Evolutionary conservation across 2,329 filamentous ascomycete genomes (phyloP), one percentile per base, ranked within the genome.

Genomic region (Fusarium aywerte): DNA sequence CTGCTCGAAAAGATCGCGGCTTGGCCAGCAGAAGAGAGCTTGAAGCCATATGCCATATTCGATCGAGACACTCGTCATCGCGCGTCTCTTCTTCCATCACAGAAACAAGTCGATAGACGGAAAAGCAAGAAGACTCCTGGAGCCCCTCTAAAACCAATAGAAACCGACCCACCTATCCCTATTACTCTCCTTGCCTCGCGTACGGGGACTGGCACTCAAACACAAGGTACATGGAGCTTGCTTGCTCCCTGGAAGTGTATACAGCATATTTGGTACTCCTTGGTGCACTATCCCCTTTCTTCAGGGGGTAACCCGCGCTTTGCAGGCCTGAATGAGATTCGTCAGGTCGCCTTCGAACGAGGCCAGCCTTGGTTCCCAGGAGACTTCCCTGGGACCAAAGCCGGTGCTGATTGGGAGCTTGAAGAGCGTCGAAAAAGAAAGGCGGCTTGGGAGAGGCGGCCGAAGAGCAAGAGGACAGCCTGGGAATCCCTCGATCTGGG

Each of bases 201-300:
- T 5, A 76, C 83, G 11, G 76, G 79, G 12, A 72, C 76, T 2
- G 79, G 79, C 35, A 80, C 77, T 12, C 85, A 84, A 44, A 80
- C 82, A 2, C 88, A 90, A 45, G 90, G 90, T 0, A 89, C 84
- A 0, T 98, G 93, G 93, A 96, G 90, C 0, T 76, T 98, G 2
- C 82, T 98, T 23, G 84, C 96, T 4, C 96, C 96, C 0, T 97
- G 95, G 93, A 93, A 92, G 75, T 97, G 92, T 71, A 90, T 98
- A 33, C 82, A 88, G 33, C 88, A 92, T 0, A 83, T 97, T 31
- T 99, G 96, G 96, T 90, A 95, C 71, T 89, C 88, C 44, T 80
- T 98, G 15, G 90, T 97, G 79, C 93, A 93, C 74, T 93, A 90
- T 61, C 92, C 92, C 0, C 83, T 96, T 1, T 91, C 89, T 0